Percentiles rank a stretch among this genome's conserved stretches.
These are phyloP conservation scores for Yarrowia keelungensis DNA, from an alignment of 805 yeast species.

Conservation along the genomic window DNA sequence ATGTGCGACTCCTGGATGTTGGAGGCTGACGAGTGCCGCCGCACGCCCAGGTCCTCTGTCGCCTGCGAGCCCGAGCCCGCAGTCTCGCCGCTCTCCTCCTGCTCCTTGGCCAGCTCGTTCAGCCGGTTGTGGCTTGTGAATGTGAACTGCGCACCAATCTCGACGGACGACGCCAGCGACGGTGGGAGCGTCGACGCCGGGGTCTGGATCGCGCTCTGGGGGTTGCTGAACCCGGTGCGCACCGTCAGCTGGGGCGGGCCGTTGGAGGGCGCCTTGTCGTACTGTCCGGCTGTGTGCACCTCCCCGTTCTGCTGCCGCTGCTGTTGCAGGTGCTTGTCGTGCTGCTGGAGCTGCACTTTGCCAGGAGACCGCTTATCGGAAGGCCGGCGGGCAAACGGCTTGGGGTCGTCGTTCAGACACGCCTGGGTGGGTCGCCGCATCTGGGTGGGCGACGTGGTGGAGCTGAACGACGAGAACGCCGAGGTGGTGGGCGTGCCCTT, in stretches of 20 bases:
- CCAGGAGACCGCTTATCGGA: constrained; percentile 11
- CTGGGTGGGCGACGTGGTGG: constrained; percentile 29
- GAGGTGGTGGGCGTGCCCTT: constrained; percentile 25
- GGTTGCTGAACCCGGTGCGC: constrained; percentile 45
- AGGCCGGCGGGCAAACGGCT: constrained; percentile 28
- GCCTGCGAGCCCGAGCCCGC: not conserved
- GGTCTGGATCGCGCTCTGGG: constrained; percentile 48
- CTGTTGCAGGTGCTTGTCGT: constrained; percentile 17
- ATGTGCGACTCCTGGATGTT: constrained; percentile 32
- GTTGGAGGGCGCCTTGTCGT: constrained; percentile 43
- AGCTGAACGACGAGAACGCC: constrained; percentile 16
- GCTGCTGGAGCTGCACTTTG: constrained; percentile 16
- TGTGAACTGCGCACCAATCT: constrained; percentile 48
- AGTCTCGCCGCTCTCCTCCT: not conserved
- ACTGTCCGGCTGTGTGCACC: not conserved
- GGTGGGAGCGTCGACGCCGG: constrained; percentile 48
- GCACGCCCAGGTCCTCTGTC: constrained; percentile 8
- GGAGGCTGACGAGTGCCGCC: constrained; percentile 32
- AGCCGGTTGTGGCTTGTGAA: constrained; percentile 41
- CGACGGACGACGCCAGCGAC: constrained; percentile 44
- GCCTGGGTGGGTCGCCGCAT: constrained; percentile 27
- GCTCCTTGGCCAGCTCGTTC: constrained; percentile 24
- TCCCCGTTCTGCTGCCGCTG: constrained; percentile 10
- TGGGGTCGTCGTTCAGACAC: constrained; percentile 25
- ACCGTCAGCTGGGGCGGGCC: constrained; percentile 41